Percentiles rank a stretch among this genome's conserved stretches.
Evolutionary conservation across 371 early-diverging fungal genomes (phyloP).

Genomic region (Mucor mucedo): DNA sequence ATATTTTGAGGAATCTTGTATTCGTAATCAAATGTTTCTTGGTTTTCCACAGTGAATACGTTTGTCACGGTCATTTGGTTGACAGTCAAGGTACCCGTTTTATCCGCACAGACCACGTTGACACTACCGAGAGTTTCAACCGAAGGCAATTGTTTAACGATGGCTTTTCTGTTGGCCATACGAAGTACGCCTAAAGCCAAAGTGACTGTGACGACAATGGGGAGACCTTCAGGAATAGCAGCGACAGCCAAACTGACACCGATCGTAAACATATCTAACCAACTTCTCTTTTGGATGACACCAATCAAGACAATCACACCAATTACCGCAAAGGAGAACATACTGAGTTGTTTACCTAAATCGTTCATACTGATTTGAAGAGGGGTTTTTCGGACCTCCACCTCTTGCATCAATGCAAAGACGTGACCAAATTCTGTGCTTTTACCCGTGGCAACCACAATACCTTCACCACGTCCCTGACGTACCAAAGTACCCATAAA

Average conservation of each 20-base stretch:
- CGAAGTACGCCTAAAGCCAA: conserved; percentile 88
- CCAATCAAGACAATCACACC: conserved; percentile 90
- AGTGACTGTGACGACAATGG: conserved; percentile 92
- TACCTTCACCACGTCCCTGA: conserved; percentile 79
- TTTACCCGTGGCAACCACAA: conserved; percentile 87
- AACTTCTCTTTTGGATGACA: conserved; percentile 82
- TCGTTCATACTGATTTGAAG: conserved; percentile 88
- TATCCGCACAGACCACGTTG: conserved; percentile 89
- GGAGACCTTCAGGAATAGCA: conserved; percentile 95
- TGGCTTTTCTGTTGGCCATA: conserved; percentile 86
- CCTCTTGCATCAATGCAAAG: conserved; percentile 85
- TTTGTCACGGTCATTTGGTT: conserved; percentile 87
- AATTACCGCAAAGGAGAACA: conserved; percentile 87
- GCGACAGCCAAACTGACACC: conserved; percentile 91
- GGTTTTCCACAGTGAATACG: conserved; percentile 69
- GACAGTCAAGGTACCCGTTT: conserved; percentile 89
- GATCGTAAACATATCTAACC: conserved; percentile 96
- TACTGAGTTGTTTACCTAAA: conserved; percentile 84
- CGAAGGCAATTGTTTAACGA: conserved; percentile 90
- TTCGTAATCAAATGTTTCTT: conserved; percentile 67
- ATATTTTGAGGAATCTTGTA: conserved; percentile 43
- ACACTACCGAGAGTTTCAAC: conserved; percentile 94
- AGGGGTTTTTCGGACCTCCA: conserved; percentile 83
- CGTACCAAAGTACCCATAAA: conserved; percentile 90
- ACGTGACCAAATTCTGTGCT: conserved; percentile 89